Evolutionary conservation across 2,329 filamentous ascomycete species (phyloP).

Genomic region (Xylaria sp.): DNA sequence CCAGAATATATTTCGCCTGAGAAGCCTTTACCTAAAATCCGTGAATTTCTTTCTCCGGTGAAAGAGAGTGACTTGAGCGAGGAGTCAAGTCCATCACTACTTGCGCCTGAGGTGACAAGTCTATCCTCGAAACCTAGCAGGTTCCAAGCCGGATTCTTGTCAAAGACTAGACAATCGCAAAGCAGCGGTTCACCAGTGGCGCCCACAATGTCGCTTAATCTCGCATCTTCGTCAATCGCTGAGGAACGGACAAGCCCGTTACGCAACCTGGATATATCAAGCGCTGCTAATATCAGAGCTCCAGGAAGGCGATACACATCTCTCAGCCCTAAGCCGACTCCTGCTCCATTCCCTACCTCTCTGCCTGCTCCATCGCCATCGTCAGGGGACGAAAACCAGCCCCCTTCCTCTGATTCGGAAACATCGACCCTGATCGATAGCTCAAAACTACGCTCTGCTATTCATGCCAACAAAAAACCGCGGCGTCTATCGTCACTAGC

Average conservation of each 20-base stretch:
- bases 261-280: constrained; percentile 61
- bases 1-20: constrained; percentile 64
- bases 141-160: constrained; percentile 89
- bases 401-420: constrained; percentile 62
- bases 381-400: constrained; percentile 63
- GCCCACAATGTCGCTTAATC: constrained; percentile 65
- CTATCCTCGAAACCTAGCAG: constrained; percentile 70
- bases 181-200: constrained; percentile 69
- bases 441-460: constrained; percentile 64
- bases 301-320: constrained; percentile 53
- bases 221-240: constrained; percentile 65
- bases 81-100: constrained; percentile 67
- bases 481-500: constrained; percentile 55
- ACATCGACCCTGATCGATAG: constrained; percentile 59
- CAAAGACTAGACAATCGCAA: constrained; percentile 61
- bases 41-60: constrained; percentile 63
- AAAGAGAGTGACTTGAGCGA: constrained; percentile 66
- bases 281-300: constrained; percentile 61
- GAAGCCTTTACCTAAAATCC: constrained; percentile 58
- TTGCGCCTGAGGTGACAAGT: constrained; percentile 59
- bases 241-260: constrained; percentile 66
- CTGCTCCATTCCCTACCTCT: constrained; percentile 32
- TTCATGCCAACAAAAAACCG: constrained; percentile 63
- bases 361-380: constrained; percentile 48
- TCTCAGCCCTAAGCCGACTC: constrained; percentile 44